Percentiles rank a stretch among this genome's conserved stretches.
phyloP scores from a whole-genome alignment of 164 flowering plant species.

The Vitis riparia region DNA sequence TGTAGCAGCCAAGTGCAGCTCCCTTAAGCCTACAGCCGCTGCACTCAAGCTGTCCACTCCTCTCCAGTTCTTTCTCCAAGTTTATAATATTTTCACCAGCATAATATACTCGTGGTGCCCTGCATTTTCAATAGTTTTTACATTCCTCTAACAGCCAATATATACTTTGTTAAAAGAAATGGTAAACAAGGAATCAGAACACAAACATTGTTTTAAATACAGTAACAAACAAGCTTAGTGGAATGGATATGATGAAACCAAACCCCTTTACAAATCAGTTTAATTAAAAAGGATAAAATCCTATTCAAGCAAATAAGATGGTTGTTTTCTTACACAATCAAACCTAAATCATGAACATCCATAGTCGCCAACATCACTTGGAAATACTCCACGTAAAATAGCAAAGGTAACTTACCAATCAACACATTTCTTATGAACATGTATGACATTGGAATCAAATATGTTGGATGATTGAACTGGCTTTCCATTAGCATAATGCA shows the following conservation, averaged over 20 bases:
- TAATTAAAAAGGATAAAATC: too few species aligned
- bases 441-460: conserved; percentile 28
- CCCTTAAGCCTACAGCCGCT: conserved; percentile 66
- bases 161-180: too few species aligned
- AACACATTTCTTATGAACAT: conserved; percentile 62
- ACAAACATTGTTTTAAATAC: too few species aligned
- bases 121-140: conserved; percentile 24
- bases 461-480: conserved; percentile 22
- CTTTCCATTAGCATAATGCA: conserved; percentile 47
- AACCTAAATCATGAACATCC: too few species aligned
- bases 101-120: conserved; percentile 79
- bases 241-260: too few species aligned
- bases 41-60: conserved; percentile 77
- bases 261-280: too few species aligned
- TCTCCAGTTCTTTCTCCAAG: conserved; percentile 60
- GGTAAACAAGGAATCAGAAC: background rate
- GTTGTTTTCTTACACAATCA: too few species aligned
- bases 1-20: conserved; percentile 78
- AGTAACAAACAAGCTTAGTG: too few species aligned
- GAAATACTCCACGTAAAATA: background rate
- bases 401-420: conserved; percentile 51
- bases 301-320: too few species aligned
- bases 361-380: too few species aligned
- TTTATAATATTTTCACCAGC: conserved; percentile 45
- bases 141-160: background rate